A percentile compares a stretch with the other conserved stretches of the same genome.
These are phyloP conservation scores for Aspergillus biplanus DNA, from an alignment of 495 filamentous ascomycete species.

Conservation along the genomic window DNA sequence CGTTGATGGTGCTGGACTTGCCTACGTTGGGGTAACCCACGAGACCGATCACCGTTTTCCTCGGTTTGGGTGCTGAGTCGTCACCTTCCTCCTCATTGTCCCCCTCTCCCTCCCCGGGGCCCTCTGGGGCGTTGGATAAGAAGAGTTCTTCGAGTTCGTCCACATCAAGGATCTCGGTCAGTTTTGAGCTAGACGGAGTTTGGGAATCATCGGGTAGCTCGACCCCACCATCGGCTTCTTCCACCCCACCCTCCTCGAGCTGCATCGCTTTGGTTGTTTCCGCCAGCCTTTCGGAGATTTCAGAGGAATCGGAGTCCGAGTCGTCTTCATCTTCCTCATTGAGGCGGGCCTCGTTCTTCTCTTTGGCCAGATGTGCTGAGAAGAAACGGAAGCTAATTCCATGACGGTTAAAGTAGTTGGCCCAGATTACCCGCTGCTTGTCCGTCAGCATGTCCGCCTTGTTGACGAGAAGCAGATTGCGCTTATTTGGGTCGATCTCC, in stretches of 20 bases:
- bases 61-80: slow-evolving; percentile 38
- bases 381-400: slow-evolving; percentile 93
- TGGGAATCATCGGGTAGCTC: slow-evolving; percentile 25
- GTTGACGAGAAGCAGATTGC: slow-evolving; percentile 93
- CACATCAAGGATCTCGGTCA: slow-evolving; percentile 81
- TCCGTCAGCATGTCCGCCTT: slow-evolving; percentile 99
- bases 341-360: slow-evolving; percentile 72
- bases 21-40: slow-evolving; percentile 99
- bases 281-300: slow-evolving; percentile 35
- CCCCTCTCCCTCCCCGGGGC: slow-evolving; percentile 36
- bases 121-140: slow-evolving; percentile 69
- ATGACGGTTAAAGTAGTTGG: slow-evolving; percentile 79
- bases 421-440: slow-evolving; percentile 84
- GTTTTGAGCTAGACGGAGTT: slow-evolving; percentile 41
- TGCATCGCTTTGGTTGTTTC: slow-evolving; percentile 43
- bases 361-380: slow-evolving; percentile 89
- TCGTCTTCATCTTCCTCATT: slow-evolving; percentile 51
- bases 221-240: slow-evolving; percentile 30
- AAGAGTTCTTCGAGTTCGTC: slow-evolving; percentile 93
- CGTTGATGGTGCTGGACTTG: slow-evolving; percentile 99
- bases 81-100: slow-evolving; percentile 40
- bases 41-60: slow-evolving; percentile 84
- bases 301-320: slow-evolving; percentile 43
- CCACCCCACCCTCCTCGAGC: slow-evolving; percentile 29
- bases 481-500: slow-evolving; percentile 84